Conservation (phyloP, 2,329 filamentous ascomycete genomes). For the Didymella pomorum region DNA sequence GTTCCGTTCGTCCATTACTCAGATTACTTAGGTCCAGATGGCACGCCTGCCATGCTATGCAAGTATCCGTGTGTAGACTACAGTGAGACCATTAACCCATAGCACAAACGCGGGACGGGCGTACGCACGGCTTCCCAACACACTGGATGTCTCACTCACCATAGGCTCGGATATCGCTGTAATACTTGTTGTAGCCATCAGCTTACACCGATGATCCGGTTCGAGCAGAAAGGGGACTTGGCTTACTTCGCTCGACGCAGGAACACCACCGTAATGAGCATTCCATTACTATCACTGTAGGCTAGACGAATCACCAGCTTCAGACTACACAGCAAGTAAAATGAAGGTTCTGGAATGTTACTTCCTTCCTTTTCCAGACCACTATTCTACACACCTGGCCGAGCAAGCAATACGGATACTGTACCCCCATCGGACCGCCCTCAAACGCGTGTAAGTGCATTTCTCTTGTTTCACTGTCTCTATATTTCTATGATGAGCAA, state of each 20-base stretch:
- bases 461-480: background rate
- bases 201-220: conserved; percentile 4
- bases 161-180: background rate
- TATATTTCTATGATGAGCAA: conserved; percentile 43
- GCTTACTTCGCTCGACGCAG: conserved; percentile 7
- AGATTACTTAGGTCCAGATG: background rate
- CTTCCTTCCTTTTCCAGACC: conserved; percentile 2
- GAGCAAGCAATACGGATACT: background rate
- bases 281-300: too few relatives aligned
- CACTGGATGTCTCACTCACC: background rate
- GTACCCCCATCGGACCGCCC: background rate
- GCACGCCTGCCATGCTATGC: background rate
- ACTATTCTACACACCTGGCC: background rate
- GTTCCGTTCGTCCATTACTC: background rate
- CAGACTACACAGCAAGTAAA: background rate
- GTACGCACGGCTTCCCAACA: conserved; percentile 2
- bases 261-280: conserved; percentile 9
- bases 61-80: background rate
- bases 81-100: background rate
- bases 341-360: background rate
- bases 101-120: background rate
- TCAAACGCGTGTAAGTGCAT: conserved; percentile 21
- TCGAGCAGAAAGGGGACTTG: background rate
- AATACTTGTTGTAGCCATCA: background rate
- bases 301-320: background rate